Evolutionary conservation across 1,139 yeast genomes (phyloP).

Genomic region (Kurtzmaniella natalensis): DNA sequence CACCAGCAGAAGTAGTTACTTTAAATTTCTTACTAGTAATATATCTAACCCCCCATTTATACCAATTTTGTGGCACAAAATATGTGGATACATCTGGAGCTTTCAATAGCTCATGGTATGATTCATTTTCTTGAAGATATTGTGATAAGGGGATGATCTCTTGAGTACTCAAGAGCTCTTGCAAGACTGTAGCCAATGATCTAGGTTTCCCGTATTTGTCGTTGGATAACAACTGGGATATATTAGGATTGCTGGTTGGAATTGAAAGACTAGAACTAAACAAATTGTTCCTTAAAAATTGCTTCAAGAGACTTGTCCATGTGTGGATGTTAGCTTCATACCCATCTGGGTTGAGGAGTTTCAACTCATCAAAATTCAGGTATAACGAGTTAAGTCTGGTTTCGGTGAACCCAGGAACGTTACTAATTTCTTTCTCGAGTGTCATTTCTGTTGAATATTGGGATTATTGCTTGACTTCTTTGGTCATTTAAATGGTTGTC

Average conservation of each 20-base stretch:
- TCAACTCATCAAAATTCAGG: conserved; percentile 52
- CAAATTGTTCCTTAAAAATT: conserved; percentile 16
- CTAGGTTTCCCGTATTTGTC: conserved; percentile 30
- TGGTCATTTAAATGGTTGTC: too few relatives aligned
- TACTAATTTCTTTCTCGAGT: conserved; percentile 14
- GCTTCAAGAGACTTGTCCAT: conserved; percentile 41
- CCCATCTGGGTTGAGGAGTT: conserved; percentile 61
- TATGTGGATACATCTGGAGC: conserved; percentile 11
- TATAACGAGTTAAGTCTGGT: conserved; percentile 60
- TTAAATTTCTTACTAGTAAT: not conserved
- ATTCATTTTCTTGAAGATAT: conserved; percentile 11
- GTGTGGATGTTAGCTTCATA: conserved; percentile 65
- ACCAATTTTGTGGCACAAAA: conserved; percentile 20
- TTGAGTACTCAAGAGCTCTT: conserved; percentile 21
- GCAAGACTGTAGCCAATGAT: conserved; percentile 18
- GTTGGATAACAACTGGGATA: conserved; percentile 18
- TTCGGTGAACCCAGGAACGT: conserved; percentile 31
- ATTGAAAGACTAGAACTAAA: conserved; percentile 19
- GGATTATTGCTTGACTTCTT: too few relatives aligned
- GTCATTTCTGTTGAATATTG: too few relatives aligned
- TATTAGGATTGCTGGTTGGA: conserved; percentile 18
- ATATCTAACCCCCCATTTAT: conserved; percentile 14
- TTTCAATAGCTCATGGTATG: conserved; percentile 10
- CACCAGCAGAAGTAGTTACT: conserved; percentile 10
- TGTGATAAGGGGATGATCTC: conserved; percentile 21